phyloP scores from a whole-genome alignment of 2,329 filamentous ascomycete genomes.

The Lachnellula subtilissima region DNA sequence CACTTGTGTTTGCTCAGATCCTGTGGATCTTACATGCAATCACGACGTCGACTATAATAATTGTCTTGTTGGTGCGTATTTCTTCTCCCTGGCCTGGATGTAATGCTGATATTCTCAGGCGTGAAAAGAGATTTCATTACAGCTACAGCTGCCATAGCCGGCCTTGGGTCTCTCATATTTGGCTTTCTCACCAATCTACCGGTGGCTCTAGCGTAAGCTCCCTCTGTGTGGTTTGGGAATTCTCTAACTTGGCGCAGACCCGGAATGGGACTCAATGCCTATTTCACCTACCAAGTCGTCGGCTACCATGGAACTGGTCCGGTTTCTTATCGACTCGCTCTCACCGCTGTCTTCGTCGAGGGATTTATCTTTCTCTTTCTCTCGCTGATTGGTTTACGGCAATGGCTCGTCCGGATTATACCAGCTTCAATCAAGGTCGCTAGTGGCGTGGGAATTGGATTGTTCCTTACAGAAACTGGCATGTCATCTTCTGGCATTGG shows the following conservation, averaged over 20 bases:
- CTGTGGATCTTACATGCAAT: conserved; percentile 24
- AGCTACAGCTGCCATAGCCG: conserved; percentile 74
- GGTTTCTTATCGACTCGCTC: conserved; percentile 54
- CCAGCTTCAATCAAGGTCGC: conserved; percentile 61
- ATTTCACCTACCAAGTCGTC: conserved; percentile 64
- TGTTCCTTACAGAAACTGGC: conserved; percentile 60
- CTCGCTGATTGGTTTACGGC: conserved; percentile 63
- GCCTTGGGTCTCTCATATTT: conserved; percentile 70
- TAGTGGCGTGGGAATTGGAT: conserved; percentile 59
- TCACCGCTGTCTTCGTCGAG: conserved; percentile 61
- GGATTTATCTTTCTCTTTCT: conserved; percentile 61
- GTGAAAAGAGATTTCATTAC: conserved; percentile 76
- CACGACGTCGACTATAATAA: conserved; percentile 37
- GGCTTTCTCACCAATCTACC: conserved; percentile 79
- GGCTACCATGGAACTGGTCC: conserved; percentile 53
- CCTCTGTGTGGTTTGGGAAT: background rate
- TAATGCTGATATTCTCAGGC: conserved; percentile 32
- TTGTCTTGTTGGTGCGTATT: conserved; percentile 35
- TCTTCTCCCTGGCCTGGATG: too few species aligned
- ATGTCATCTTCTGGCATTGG: conserved; percentile 80
- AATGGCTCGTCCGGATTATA: conserved; percentile 66
- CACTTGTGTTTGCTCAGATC: conserved; percentile 58
- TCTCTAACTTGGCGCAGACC: conserved; percentile 40
- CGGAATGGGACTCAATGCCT: conserved; percentile 64
- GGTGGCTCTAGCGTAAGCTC: conserved; percentile 63